A percentile compares a stretch with the other conserved stretches of the same genome.
Evolutionary conservation across 2,329 filamentous ascomycete genomes (phyloP).

Genomic region (Nannizziopsis barbatae): DNA sequence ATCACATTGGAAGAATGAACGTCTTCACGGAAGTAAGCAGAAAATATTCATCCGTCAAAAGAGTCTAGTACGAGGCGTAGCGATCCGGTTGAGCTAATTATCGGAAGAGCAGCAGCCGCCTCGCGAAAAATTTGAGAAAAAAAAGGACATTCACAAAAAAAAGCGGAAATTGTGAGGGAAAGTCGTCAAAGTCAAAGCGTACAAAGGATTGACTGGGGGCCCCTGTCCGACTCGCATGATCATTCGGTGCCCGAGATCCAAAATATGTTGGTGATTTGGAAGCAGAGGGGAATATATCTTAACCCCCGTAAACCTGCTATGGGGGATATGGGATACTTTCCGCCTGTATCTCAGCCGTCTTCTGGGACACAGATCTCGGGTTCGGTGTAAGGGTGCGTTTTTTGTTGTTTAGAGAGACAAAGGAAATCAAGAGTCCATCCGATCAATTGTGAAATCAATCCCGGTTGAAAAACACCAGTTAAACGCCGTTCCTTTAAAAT

Average conservation of each 20-base stretch:
- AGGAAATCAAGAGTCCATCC: background rate
- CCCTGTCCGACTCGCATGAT: slow-evolving; percentile 1
- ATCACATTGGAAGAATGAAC: background rate
- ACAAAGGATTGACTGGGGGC: background rate
- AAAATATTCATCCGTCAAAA: too few species aligned
- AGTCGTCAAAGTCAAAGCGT: background rate
- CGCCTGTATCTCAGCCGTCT: background rate
- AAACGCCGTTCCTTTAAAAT: too few species aligned
- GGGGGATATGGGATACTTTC: background rate
- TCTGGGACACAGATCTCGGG: background rate
- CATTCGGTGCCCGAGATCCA: background rate
- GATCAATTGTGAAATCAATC: too few species aligned
- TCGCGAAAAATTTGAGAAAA: too few species aligned
- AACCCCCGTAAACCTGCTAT: slow-evolving; percentile 1
- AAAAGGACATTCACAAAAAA: too few species aligned
- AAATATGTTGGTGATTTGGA: background rate
- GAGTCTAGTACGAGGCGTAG: too few species aligned
- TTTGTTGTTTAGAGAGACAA: background rate
- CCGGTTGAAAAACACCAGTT: too few species aligned
- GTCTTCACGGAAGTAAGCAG: too few species aligned
- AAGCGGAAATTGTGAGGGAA: background rate
- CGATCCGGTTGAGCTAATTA: too few species aligned
- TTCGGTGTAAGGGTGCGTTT: background rate
- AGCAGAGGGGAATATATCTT: background rate
- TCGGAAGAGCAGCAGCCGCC: too few species aligned